Conservation (phyloP, 2,329 filamentous ascomycete species). For the Stemphylium lycopersici region DNA sequence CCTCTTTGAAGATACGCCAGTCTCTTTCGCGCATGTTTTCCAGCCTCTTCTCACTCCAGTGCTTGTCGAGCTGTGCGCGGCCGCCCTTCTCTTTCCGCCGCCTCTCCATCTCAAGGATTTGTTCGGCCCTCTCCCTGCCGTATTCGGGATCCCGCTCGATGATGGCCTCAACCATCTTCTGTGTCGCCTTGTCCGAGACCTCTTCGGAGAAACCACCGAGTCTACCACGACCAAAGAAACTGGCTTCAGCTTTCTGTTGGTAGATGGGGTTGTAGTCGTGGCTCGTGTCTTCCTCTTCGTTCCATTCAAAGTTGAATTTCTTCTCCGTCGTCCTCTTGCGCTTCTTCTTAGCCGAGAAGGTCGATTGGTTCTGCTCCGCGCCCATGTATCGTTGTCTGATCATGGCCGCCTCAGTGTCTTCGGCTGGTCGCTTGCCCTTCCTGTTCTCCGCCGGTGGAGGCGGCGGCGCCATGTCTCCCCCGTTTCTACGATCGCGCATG, state of each 20-base stretch:
- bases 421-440: slow-evolving; percentile 48
- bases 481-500: slow-evolving; percentile 35
- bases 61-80: slow-evolving; percentile 80
- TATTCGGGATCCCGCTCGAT: slow-evolving; percentile 76
- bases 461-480: slow-evolving; percentile 59
- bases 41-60: slow-evolving; percentile 93
- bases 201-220: slow-evolving; percentile 71
- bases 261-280: slow-evolving; percentile 83
- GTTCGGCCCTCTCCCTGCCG: slow-evolving; percentile 75
- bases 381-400: slow-evolving; percentile 88
- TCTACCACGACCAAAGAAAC: slow-evolving; percentile 72
- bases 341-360: slow-evolving; percentile 95
- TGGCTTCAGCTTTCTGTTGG: slow-evolving; percentile 67
- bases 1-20: slow-evolving; percentile 99
- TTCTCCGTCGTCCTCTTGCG: slow-evolving; percentile 88
- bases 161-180: slow-evolving; percentile 70
- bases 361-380: slow-evolving; percentile 82
- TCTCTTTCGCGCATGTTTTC: slow-evolving; percentile 96
- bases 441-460: slow-evolving; percentile 49
- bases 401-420: slow-evolving; percentile 73
- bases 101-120: slow-evolving; percentile 85
- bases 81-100: slow-evolving; percentile 73
- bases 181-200: slow-evolving; percentile 57
- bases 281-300: slow-evolving; percentile 90
- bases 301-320: slow-evolving; percentile 99